These are phyloP conservation scores for Neonectria ditissima DNA, from an alignment of 2,329 filamentous ascomycete species.

Conservation along the genomic window DNA sequence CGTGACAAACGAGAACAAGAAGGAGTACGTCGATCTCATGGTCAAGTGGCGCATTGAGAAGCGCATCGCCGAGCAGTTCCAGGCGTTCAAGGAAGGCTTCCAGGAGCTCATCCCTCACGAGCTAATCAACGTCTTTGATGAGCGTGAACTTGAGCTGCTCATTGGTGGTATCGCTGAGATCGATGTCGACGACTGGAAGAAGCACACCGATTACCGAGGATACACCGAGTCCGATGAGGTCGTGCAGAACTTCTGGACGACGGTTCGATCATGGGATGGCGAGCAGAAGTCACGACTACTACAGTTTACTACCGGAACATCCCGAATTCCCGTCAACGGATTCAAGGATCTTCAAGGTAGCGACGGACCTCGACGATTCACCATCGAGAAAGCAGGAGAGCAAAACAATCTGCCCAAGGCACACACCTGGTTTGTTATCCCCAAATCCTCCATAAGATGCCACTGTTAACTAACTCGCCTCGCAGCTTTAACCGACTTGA, in stretches of 20 bases:
- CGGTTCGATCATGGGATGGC: constrained; percentile 94
- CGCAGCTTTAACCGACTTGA: constrained; percentile 95
- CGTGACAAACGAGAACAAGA: constrained; percentile 98
- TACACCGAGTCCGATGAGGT: constrained; percentile 99
- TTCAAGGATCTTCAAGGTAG: constrained; percentile 99
- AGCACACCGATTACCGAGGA: constrained; percentile 98
- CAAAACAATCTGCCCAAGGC: constrained; percentile 92
- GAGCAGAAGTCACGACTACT: constrained; percentile 97
- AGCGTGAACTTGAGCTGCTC: constrained; percentile 93
- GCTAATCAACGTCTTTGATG: constrained; percentile 97
- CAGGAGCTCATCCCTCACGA: constrained; percentile 97
- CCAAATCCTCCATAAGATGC: not conserved
- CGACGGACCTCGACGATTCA: constrained; percentile 94
- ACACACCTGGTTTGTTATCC: constrained; percentile 86
- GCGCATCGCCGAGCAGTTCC: constrained; percentile 97
- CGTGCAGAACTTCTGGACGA: constrained; percentile 99
- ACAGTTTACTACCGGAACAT: constrained; percentile 97
- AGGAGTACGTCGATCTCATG: constrained; percentile 97
- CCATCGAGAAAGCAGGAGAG: constrained; percentile 97
- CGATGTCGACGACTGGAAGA: constrained; percentile 99
- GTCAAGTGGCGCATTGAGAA: constrained; percentile 99
- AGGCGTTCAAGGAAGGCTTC: constrained; percentile 97
- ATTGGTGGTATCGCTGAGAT: constrained; percentile 99
- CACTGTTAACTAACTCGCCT: constrained; percentile 38
- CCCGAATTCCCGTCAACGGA: constrained; percentile 97